Evolutionary conservation across 257 asterid species (phyloP).

Genomic region (Salvia miltiorrhiza): DNA sequence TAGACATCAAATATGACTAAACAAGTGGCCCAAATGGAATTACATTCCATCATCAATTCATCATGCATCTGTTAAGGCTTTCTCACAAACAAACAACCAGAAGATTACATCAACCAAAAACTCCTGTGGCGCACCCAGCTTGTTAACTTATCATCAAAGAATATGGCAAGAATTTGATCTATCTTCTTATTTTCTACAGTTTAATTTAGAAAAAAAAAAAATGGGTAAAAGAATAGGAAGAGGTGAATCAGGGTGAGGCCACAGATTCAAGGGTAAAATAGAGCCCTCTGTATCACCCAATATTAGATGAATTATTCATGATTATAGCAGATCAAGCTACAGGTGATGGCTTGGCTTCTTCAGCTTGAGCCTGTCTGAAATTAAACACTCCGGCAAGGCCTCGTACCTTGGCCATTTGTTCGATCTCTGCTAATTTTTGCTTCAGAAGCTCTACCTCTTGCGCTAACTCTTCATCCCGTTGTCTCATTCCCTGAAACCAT

Average conservation of each 20-base stretch:
- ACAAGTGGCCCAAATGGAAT: neutral
- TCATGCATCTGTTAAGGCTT: slow-evolving; percentile 1
- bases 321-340: slow-evolving; percentile 35
- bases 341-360: slow-evolving; percentile 35
- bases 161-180: neutral
- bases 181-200: neutral
- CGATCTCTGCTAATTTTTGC: slow-evolving; percentile 54
- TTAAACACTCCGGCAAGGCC: slow-evolving; percentile 45
- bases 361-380: slow-evolving; percentile 29
- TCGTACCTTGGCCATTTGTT: slow-evolving; percentile 44
- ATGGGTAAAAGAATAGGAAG: neutral
- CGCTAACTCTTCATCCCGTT: slow-evolving; percentile 58
- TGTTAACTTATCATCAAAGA: neutral
- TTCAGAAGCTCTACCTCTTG: slow-evolving; percentile 65
- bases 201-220: neutral
- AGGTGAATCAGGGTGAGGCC: slow-evolving; percentile 10
- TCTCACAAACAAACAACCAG: neutral
- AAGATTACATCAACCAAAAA: slow-evolving; percentile 2
- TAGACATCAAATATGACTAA: neutral
- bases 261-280: neutral
- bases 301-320: slow-evolving; percentile 17
- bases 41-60: slow-evolving; percentile 1
- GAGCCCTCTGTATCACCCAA: neutral
- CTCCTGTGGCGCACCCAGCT: neutral
- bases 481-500: slow-evolving; percentile 52